Percentiles rank a stretch among this genome's conserved stretches.
Conservation (phyloP, 352 stramenopile species). For the Halophytophthora polymorphica region DNA sequence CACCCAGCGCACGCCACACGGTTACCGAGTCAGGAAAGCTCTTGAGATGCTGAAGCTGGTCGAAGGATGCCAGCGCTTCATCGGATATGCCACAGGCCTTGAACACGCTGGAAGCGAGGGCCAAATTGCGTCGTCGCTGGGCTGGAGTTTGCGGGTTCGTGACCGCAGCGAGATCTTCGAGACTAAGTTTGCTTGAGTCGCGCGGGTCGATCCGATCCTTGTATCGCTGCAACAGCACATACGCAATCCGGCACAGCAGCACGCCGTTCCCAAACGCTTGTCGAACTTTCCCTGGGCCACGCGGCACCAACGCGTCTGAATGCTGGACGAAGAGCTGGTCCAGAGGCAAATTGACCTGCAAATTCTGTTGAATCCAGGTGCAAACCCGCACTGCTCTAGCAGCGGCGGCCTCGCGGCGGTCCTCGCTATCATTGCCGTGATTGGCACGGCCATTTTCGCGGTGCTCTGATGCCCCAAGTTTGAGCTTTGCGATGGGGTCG, state of each 20-base stretch:
- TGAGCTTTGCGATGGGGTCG: conserved; percentile 20
- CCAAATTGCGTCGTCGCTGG: conserved; percentile 15
- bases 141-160: conserved; percentile 5
- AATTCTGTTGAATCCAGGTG: conserved; percentile 8
- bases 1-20: conserved; percentile 16
- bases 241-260: conserved; percentile 35
- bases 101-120: conserved; percentile 11
- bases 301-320: conserved; percentile 4
- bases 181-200: background rate
- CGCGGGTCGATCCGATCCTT: conserved; percentile 1
- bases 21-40: conserved; percentile 4
- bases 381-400: conserved; percentile 10
- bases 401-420: background rate
- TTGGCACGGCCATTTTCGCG: conserved; percentile 1
- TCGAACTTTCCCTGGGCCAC: conserved; percentile 4
- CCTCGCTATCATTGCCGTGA: background rate
- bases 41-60: conserved; percentile 6
- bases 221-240: conserved; percentile 14
- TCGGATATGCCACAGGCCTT: conserved; percentile 11
- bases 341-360: conserved; percentile 14
- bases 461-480: conserved; percentile 9
- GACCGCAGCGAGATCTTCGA: background rate
- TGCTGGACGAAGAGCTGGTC: conserved; percentile 14
- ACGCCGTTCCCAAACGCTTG: conserved; percentile 29
- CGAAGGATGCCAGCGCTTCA: conserved; percentile 7